A percentile compares a stretch with the other conserved stretches of the same genome.
Evolutionary conservation across 805 yeast genomes (phyloP).

Genomic region (Saccharomycopsis fibuligera): DNA sequence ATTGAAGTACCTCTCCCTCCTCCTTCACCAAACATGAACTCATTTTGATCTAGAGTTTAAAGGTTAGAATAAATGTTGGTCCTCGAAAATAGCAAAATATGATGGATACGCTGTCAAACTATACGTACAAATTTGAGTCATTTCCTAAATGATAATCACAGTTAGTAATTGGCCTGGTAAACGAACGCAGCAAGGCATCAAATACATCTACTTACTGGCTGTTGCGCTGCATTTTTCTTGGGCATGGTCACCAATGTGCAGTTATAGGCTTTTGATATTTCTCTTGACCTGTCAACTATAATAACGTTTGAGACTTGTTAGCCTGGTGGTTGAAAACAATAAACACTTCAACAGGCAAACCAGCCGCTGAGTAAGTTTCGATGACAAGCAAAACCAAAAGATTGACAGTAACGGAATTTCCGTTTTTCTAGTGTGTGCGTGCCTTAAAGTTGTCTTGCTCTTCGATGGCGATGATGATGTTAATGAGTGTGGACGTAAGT

Average conservation of each 20-base stretch:
- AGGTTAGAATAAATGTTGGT: neutral
- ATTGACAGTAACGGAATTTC: no score
- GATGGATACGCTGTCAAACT: neutral
- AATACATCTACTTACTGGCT: constrained; percentile 9
- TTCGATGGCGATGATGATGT: no score
- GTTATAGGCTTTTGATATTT: no score
- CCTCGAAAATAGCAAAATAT: neutral
- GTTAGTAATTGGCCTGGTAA: neutral
- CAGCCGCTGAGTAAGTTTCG: no score
- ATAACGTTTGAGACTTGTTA: no score
- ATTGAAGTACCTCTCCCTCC: constrained; percentile 63
- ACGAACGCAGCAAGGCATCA: neutral
- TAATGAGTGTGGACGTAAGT: no score
- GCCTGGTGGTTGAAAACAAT: no score
- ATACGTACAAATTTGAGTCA: constrained; percentile 32
- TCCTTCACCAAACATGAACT: constrained; percentile 59
- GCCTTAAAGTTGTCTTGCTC: no score
- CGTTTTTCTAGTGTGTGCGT: no score
- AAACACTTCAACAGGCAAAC: no score
- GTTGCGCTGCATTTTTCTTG: constrained; percentile 2
- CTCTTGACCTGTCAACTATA: no score
- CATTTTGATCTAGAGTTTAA: constrained; percentile 32
- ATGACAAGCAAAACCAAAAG: no score
- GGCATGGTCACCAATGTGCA: constrained; percentile 4
- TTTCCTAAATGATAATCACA: constrained; percentile 28